Percentiles rank a stretch among this genome's conserved stretches.
These are phyloP conservation scores for Penicillium concentricum DNA, from an alignment of 2,329 filamentous ascomycete genomes.

Conservation along the genomic window DNA sequence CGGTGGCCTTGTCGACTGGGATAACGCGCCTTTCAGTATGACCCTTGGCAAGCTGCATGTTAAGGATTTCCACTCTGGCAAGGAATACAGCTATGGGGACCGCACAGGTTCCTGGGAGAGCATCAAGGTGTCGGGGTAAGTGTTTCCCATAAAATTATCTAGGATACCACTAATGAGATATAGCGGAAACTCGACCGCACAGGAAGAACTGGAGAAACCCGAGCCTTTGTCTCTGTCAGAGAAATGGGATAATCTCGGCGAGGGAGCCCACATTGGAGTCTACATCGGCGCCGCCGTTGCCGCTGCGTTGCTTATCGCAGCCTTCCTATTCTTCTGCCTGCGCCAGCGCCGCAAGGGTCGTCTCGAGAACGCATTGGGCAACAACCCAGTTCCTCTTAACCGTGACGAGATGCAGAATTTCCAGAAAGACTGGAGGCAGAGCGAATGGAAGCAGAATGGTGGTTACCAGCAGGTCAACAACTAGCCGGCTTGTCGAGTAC, in stretches of 20 bases:
- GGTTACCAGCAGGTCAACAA: slow-evolving; percentile 30
- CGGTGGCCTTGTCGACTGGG: slow-evolving; percentile 66
- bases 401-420: slow-evolving; percentile 40
- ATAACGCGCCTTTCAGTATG: slow-evolving; percentile 69
- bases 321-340: slow-evolving; percentile 49
- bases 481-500: slow-evolving; percentile 6
- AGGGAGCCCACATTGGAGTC: slow-evolving; percentile 51
- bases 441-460: slow-evolving; percentile 30
- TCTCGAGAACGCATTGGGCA: slow-evolving; percentile 48
- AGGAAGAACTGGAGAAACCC: slow-evolving; percentile 35
- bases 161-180: slow-evolving; percentile 21
- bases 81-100: slow-evolving; percentile 67
- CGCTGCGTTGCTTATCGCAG: slow-evolving; percentile 32
- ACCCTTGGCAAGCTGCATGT: slow-evolving; percentile 63
- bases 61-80: slow-evolving; percentile 58
- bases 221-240: slow-evolving; percentile 29
- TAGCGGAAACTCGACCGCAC: slow-evolving; percentile 65
- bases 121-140: slow-evolving; percentile 56
- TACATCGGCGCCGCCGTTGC: slow-evolving; percentile 39
- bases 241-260: slow-evolving; percentile 46
- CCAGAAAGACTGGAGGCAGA: slow-evolving; percentile 41
- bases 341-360: slow-evolving; percentile 52
- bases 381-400: slow-evolving; percentile 46
- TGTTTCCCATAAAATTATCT: background rate
- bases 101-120: slow-evolving; percentile 62